Evolutionary conservation across 306 rosid species (phyloP).

Genomic region (Citrullus colocynthis): DNA sequence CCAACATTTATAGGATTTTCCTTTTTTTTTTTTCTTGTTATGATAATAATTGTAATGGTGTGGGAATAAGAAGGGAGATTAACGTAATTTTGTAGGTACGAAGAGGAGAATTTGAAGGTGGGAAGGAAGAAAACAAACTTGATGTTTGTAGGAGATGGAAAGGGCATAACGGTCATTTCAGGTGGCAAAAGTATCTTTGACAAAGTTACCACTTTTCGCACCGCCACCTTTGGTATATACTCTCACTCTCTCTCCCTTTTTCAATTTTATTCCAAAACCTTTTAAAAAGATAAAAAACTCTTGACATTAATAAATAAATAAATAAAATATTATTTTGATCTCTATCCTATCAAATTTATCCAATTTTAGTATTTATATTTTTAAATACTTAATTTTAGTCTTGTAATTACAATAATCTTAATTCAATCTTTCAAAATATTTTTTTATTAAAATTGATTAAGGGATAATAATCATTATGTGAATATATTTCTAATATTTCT

Average conservation of each 20-base stretch:
- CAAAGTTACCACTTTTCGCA: constrained; percentile 66
- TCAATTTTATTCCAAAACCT: not conserved
- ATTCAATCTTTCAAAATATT: too few species aligned
- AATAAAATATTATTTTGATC: too few species aligned
- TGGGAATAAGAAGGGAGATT: not conserved
- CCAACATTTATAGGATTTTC: not conserved
- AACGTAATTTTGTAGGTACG: constrained; percentile 33
- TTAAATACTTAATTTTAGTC: too few species aligned
- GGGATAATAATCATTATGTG: too few species aligned
- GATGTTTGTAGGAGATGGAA: constrained; percentile 91
- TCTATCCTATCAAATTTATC: too few species aligned
- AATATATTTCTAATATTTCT: too few species aligned
- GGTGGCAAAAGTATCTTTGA: constrained; percentile 36
- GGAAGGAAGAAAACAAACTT: constrained; percentile 73
- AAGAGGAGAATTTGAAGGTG: constrained; percentile 64
- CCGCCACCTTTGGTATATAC: constrained; percentile 66
- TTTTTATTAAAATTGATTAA: too few species aligned
- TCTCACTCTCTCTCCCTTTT: not conserved
- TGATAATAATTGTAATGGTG: constrained; percentile 2
- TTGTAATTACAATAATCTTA: too few species aligned
- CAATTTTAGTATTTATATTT: too few species aligned
- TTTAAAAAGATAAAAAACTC: not conserved
- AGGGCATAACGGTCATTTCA: constrained; percentile 52
- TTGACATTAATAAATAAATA: too few species aligned
- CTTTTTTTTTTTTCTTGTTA: not conserved